A percentile compares a stretch with the other conserved stretches of the same genome.
Evolutionary conservation across 2,329 filamentous ascomycete genomes (phyloP).

Genomic region (Stachybotrys elegans): DNA sequence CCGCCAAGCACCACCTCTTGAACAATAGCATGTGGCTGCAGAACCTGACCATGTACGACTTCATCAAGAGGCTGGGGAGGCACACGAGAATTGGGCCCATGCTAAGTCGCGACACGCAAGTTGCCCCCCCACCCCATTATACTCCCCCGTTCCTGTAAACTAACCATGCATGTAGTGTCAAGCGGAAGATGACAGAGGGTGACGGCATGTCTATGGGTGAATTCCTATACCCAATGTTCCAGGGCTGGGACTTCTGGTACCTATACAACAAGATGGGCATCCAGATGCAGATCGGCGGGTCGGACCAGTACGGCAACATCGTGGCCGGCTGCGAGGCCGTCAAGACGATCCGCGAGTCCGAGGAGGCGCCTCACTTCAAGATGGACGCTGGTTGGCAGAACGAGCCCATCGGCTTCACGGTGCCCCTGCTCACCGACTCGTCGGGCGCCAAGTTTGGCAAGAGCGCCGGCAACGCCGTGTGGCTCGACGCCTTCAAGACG

Average conservation of each 20-base stretch:
- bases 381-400: constrained; percentile 39
- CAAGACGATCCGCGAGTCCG: constrained; percentile 62
- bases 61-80: constrained; percentile 68
- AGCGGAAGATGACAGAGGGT: constrained; percentile 74
- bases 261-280: constrained; percentile 64
- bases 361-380: constrained; percentile 37
- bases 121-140: constrained; percentile 14
- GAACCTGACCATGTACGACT: constrained; percentile 64
- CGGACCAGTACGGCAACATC: constrained; percentile 96
- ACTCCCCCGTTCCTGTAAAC: neutral
- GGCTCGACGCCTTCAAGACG: constrained; percentile 81
- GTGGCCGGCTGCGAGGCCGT: constrained; percentile 82
- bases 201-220: constrained; percentile 94
- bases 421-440: constrained; percentile 80
- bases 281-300: constrained; percentile 87
- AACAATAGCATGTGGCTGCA: constrained; percentile 88
- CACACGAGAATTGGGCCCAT: constrained; percentile 77
- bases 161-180: constrained; percentile 47
- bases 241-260: constrained; percentile 96
- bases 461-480: constrained; percentile 87
- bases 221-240: constrained; percentile 87
- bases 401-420: constrained; percentile 79
- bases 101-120: constrained; percentile 82
- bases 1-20: constrained; percentile 61
- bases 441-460: constrained; percentile 92